Evolutionary conservation across 2,329 filamentous ascomycete species (phyloP), one percentile per base, ranked within the genome.

Genomic region (Stemphylium vesicarium): DNA sequence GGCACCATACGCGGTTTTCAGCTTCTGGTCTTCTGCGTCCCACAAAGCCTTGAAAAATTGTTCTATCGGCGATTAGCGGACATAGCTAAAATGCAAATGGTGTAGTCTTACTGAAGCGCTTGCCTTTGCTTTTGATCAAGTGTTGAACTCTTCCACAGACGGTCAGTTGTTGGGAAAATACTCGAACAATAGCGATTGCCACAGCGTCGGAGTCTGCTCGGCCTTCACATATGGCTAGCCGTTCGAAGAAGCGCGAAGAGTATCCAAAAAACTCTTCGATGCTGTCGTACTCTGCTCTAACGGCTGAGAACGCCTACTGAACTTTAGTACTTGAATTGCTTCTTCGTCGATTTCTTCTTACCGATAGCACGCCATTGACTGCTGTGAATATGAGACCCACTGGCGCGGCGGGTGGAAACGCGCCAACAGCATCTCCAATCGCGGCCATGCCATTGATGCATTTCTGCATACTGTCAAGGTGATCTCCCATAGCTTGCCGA

Each of bases 251-350:
- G 5, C 71, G 72, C 42, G 72, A 72, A 63, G 77, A 76, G 9
- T 73, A 68, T 1, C 74, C 68, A 44, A 79, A 79, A 46, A 79
- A 79, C 4, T 66, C 66, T n/a, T 73, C 64, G 0, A 79, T 65
- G 2, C 73, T 62, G 22, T 79, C 75, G 32, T 77, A 79, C 37
- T 79, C 76, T 0, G 72, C 74, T 0, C 66, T 72, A 0, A 76
- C 73, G 5, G 56, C 58, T 13, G 65, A 68, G 11, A 65, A 78
- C 66, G 75, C 64, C 62, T 67, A 13, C 4, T 18, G 2, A 8
- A 9, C 11, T 41, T 42, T 11, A 35, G 10, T 4, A 16, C 20
- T 3, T 11, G 1, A 7, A 6, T 11, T 13, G 2, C 9, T 29
- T 4, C n/a, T 10, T 6, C 5, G n/a, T 8, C 10, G 1, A 24